These are phyloP conservation scores for Hawksworthiomyces lignivorus DNA, from an alignment of 2,329 filamentous ascomycete species.

Conservation along the genomic window DNA sequence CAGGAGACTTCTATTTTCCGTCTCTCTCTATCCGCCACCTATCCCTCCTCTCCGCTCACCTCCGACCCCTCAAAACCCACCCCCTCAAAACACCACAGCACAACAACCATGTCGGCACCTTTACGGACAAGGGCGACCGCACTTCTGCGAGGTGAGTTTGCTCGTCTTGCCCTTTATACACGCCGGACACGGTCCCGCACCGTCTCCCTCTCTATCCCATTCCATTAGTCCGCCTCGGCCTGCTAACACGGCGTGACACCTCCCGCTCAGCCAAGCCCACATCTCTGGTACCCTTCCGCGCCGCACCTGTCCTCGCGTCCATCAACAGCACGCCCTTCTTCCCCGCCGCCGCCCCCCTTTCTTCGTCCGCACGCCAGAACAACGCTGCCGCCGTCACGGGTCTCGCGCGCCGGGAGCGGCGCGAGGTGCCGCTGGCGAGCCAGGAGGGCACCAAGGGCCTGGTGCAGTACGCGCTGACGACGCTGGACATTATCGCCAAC, in stretches of 20 bases:
- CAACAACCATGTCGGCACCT: slow-evolving; percentile 37
- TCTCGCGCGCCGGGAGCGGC: slow-evolving; percentile 48
- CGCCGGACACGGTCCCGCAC: too few relatives aligned
- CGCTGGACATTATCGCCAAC: slow-evolving; percentile 71
- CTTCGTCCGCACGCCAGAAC: slow-evolving; percentile 56
- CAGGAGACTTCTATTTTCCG: too few relatives aligned
- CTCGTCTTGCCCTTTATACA: slow-evolving; percentile 7
- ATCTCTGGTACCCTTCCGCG: slow-evolving; percentile 53
- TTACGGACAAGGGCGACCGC: slow-evolving; percentile 44
- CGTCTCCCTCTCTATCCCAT: neutral
- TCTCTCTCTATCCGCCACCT: neutral
- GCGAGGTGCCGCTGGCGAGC: slow-evolving; percentile 69
- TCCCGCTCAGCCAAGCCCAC: slow-evolving; percentile 54
- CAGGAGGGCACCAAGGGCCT: slow-evolving; percentile 73
- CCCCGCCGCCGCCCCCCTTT: slow-evolving; percentile 55
- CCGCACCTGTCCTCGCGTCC: slow-evolving; percentile 18
- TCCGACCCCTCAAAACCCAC: neutral
- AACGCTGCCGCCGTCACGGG: slow-evolving; percentile 47
- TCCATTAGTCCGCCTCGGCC: neutral
- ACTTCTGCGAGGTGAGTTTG: slow-evolving; percentile 46
- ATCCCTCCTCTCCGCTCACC: neutral
- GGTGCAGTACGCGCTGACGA: slow-evolving; percentile 77
- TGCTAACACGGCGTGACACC: too few relatives aligned
- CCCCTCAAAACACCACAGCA: neutral
- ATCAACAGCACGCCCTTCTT: slow-evolving; percentile 40